These are phyloP conservation scores for Rhizophora apiculata DNA, from an alignment of 345 rosid species.

Conservation along the genomic window DNA sequence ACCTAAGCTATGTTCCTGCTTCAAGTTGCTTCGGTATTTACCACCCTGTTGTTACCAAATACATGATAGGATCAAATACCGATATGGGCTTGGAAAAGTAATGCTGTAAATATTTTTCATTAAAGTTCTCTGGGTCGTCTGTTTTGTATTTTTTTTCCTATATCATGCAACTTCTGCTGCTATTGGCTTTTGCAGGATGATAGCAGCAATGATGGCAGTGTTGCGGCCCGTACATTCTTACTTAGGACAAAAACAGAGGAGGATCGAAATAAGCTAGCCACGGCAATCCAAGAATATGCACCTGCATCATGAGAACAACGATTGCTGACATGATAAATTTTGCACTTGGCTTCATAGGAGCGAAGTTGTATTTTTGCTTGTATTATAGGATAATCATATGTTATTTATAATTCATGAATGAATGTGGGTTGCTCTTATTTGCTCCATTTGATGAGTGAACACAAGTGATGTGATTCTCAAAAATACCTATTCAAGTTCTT, in stretches of 20 bases:
- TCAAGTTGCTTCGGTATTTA: too few species aligned
- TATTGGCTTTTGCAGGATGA: conserved; percentile 44
- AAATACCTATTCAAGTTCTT: too few species aligned
- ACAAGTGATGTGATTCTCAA: too few species aligned
- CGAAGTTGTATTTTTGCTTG: conserved; percentile 24
- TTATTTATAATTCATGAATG: too few species aligned
- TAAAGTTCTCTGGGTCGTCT: background rate
- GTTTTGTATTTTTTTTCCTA: background rate
- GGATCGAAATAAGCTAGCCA: conserved; percentile 69
- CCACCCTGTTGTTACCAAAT: too few species aligned
- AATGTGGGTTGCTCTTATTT: too few species aligned
- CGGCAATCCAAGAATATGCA: conserved; percentile 74
- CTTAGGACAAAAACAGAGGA: conserved; percentile 72
- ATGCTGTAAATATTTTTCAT: too few species aligned
- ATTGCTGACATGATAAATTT: conserved; percentile 16
- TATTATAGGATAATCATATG: conserved; percentile 16
- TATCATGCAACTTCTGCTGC: background rate
- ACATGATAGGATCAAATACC: too few species aligned
- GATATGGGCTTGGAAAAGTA: too few species aligned
- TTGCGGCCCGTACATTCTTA: conserved; percentile 70
- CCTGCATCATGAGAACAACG: conserved; percentile 49
- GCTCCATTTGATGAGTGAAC: too few species aligned
- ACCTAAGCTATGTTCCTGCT: too few species aligned
- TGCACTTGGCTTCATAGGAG: conserved; percentile 18
- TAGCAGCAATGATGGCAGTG: conserved; percentile 41